phyloP scores from a whole-genome alignment of 2,329 filamentous ascomycete genomes.

The Thielaviopsis punctulata region DNA sequence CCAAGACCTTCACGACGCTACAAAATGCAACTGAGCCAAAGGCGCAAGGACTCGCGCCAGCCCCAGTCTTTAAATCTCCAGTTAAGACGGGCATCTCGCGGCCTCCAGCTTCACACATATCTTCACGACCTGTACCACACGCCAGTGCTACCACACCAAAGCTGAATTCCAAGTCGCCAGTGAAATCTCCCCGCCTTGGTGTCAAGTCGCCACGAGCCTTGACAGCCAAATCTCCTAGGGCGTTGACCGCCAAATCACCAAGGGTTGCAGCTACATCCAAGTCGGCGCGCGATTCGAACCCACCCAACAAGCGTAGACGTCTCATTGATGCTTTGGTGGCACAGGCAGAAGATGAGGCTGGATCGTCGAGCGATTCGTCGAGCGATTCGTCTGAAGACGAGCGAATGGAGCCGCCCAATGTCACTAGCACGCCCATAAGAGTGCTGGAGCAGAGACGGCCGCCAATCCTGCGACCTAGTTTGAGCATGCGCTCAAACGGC shows the following conservation, averaged over 20 bases:
- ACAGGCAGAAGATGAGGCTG: slow-evolving; percentile 21
- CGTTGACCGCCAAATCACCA: neutral
- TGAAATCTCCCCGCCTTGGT: neutral
- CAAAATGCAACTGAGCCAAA: neutral
- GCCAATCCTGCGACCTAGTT: neutral
- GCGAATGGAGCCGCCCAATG: neutral
- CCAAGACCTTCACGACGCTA: neutral
- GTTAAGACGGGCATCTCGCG: neutral
- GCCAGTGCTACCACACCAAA: neutral
- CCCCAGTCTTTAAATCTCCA: neutral
- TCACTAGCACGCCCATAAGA: neutral
- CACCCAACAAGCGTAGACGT: slow-evolving; percentile 15
- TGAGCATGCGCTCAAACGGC: slow-evolving; percentile 14
- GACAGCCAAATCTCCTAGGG: neutral
- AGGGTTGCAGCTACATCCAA: neutral
- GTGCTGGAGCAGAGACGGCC: neutral
- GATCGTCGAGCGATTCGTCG: slow-evolving; percentile 14
- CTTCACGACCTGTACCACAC: neutral
- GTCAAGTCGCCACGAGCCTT: neutral
- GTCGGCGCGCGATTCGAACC: neutral
- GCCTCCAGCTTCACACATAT: neutral
- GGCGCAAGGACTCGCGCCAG: neutral
- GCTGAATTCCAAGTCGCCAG: neutral
- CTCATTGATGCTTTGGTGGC: slow-evolving; percentile 27
- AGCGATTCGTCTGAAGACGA: neutral